A percentile compares a stretch with the other conserved stretches of the same genome.
Evolutionary conservation across 352 stramenopile genomes (phyloP).

Genomic region (Globisporangium echinulatum): DNA sequence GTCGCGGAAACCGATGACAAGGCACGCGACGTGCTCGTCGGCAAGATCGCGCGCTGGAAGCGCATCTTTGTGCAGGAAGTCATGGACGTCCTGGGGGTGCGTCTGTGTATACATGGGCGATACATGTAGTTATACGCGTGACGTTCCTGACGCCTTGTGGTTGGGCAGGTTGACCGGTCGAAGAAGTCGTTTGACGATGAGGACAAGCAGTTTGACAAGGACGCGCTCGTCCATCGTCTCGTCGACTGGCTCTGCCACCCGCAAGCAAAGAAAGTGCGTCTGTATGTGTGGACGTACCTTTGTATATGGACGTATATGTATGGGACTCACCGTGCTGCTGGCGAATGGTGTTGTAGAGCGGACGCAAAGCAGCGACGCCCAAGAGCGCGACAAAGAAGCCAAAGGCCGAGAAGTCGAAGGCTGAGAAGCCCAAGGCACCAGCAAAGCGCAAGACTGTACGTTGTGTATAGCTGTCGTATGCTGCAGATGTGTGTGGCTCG

Average conservation of each 20-base stretch:
- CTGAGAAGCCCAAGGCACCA: conserved; percentile 23
- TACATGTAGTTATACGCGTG: too few relatives aligned
- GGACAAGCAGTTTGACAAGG: conserved; percentile 50
- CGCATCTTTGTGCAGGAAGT: conserved; percentile 62
- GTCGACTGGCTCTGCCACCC: conserved; percentile 74
- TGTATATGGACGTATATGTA: too few relatives aligned
- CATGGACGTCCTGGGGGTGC: conserved; percentile 73
- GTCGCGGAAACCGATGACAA: conserved; percentile 56
- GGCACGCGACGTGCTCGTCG: conserved; percentile 47
- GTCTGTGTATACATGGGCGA: neutral
- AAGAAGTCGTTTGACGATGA: conserved; percentile 81
- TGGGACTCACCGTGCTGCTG: too few relatives aligned
- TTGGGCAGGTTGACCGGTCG: conserved; percentile 66
- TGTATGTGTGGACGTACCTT: neutral
- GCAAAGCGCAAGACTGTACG: conserved; percentile 31
- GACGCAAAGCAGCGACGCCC: conserved; percentile 7
- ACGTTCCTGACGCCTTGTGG: neutral
- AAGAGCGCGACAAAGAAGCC: conserved; percentile 12
- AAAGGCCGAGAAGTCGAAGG: conserved; percentile 6
- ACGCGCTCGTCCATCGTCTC: conserved; percentile 54
- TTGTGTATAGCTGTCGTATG: neutral
- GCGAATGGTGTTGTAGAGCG: neutral
- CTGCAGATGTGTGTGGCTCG: neutral
- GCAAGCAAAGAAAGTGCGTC: conserved; percentile 40
- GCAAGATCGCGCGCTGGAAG: conserved; percentile 67